Base-by-base conservation (phyloP, 495 filamentous ascomycete species). In the Neurospora sp. region DNA sequence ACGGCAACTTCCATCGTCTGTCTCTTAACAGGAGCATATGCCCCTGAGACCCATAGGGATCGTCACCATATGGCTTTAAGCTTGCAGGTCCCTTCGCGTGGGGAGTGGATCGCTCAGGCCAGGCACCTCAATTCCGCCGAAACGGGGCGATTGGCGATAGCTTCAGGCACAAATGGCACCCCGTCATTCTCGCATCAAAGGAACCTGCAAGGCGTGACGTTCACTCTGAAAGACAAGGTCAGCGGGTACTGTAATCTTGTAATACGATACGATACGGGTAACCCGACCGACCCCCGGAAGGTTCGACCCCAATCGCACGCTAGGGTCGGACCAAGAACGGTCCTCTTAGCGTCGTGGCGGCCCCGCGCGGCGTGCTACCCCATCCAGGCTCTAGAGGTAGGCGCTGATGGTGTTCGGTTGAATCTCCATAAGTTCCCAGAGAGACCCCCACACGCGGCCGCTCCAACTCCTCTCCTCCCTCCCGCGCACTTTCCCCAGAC, bases 361-460 rank as follows among this genome's bases (percentile, higher is more conserved):
- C 27, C 27, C 53, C 35, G 35, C 35, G 4, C 35, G 35, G 53
- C 27, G 53, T 61, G 27, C 53, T 31, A 61, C 53, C 53, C 53
- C 53, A 22, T 61, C 53, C 53, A 31, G 22, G 48, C 48, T 61
- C 45, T 20, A 5, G 45, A 53, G 45, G 45, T 0, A 53, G 45
- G 45, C 45, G 45, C 45, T 53, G 45, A 53, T 22, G 45, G 45
- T 53, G 45, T 53, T 35, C 12, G 1, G 53, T 35, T 61, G 53
- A 61, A 35, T 61, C 53, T 61, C 53, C 53, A 61, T 61, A 61
- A 61, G 53, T 61, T 61, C 53, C 53, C 53, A 31, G 45, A 37
- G 72, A 79, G 77, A 80, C 79, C 79, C 79, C 79, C 79, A 80
- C 79, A 77, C 79, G 73, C 35, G 35, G 35, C 73, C 75, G 73